Base-by-base conservation (phyloP, 306 rosid species). In the Datisca glomerata region DNA sequence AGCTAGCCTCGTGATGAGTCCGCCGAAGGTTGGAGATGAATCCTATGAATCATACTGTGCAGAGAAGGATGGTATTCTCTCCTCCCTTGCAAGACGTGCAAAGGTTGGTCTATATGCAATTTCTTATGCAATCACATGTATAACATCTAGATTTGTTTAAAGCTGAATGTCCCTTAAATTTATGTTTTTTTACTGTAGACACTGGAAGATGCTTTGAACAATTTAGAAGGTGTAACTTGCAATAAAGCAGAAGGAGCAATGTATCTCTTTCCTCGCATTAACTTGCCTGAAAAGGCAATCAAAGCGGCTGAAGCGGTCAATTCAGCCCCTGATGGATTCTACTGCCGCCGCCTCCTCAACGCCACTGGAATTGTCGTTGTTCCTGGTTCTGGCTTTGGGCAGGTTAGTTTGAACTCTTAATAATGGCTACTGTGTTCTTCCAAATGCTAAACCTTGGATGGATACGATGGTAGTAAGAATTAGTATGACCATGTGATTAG, bases 11-110 rank as follows among this genome's bases (percentile, higher is more conserved):
- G 73, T 86, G 45, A 86, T 79, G 96, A 73, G 81, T 49, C 96
- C 96, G 7, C 96, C 93, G 35, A 79, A 82, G 96, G 96, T 68
- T 35, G 94, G 94, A 54, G 96, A 86, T 15, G 96, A 86, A 62
- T 81, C 94, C 32, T 86, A 66, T 21, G 94, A 86, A 20, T 63
- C 74, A 24, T 78, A 63, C 66, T 12, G 21, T 40, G 67, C 74
- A 14, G 97, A 87, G 76, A 87, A 56, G 65, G 84, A 63, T 22
- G 82, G 76, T 61, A 84, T 89, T 29, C 59, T 89, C 43, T 63
- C 74, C 9, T 89, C 98, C 23, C 91, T 89, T 14, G 78, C 83
- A 45, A 72, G 72, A 55, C 98, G 93, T 56, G 98, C 98, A 36
- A 75, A 75, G 95, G 97, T 89, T 45, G 38, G 89, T 71, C 16